Conservation (phyloP, 2,329 filamentous ascomycete genomes). For the Penicillium vulpinum region DNA sequence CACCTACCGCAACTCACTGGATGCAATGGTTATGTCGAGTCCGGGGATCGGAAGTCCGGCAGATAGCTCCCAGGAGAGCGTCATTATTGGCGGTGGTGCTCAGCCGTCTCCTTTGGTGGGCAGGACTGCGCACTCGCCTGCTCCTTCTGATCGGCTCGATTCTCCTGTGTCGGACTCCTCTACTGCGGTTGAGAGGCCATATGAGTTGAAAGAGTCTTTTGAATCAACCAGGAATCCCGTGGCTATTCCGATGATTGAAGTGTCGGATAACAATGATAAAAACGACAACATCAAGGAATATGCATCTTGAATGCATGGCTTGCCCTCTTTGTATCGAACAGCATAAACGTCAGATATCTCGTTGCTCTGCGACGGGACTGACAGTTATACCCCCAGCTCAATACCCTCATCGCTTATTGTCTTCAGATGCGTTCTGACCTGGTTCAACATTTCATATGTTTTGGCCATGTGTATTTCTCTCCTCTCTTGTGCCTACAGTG, state of each 20-base stretch:
- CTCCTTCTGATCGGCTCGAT: background rate
- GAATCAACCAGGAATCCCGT: background rate
- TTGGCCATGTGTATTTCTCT: background rate
- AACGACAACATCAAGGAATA: background rate
- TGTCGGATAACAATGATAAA: constrained; percentile 19
- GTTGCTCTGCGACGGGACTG: background rate
- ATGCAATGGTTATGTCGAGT: constrained; percentile 27
- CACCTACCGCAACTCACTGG: constrained; percentile 24
- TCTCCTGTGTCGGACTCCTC: constrained; percentile 1
- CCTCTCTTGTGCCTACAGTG: background rate
- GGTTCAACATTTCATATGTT: background rate
- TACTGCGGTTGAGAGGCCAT: background rate
- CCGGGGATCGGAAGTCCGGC: constrained; percentile 24
- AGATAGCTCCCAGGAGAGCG: constrained; percentile 28
- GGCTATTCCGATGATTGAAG: constrained; percentile 25
- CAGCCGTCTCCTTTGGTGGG: constrained; percentile 2
- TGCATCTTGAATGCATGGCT: background rate
- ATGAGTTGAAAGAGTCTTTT: background rate
- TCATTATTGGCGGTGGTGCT: constrained; percentile 5
- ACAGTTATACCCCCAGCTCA: background rate
- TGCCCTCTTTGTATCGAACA: background rate
- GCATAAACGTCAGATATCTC: background rate
- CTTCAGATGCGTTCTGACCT: background rate
- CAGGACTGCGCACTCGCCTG: background rate
- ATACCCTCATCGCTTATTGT: background rate